Conservation (phyloP, 1,139 yeast species). For the Hemisphaericaspora subhashii region DNA sequence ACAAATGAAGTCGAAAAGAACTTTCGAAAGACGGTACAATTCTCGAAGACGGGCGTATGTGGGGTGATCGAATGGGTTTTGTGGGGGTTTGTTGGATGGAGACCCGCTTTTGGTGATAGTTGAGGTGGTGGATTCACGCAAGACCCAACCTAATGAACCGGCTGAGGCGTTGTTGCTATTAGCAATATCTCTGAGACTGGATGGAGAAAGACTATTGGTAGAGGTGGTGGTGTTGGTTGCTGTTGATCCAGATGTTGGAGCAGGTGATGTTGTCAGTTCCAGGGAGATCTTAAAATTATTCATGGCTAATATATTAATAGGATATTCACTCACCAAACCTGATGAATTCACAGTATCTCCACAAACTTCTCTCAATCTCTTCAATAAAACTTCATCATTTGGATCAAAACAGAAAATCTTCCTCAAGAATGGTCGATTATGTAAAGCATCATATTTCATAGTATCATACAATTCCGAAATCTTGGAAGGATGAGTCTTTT, state of each 20-base stretch:
- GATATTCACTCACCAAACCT: conserved; percentile 72
- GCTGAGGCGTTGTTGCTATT: conserved; percentile 45
- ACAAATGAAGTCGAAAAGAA: conserved; percentile 92
- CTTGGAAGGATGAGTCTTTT: conserved; percentile 96
- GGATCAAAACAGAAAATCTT: conserved; percentile 77
- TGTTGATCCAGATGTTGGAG: conserved; percentile 11
- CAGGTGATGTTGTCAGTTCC: conserved; percentile 1
- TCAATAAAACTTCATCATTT: conserved; percentile 44
- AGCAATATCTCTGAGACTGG: conserved; percentile 27
- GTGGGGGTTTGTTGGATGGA: conserved; percentile 9
- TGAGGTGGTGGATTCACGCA: conserved; percentile 46
- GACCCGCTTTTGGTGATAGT: not conserved
- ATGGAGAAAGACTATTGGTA: conserved; percentile 24
- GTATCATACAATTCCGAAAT: conserved; percentile 96
- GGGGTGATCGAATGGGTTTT: conserved; percentile 77
- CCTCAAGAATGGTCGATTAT: conserved; percentile 85
- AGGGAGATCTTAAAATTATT: conserved; percentile 66
- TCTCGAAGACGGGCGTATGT: conserved; percentile 82
- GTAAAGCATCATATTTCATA: conserved; percentile 97
- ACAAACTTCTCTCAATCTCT: conserved; percentile 35
- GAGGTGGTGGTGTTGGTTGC: conserved; percentile 13
- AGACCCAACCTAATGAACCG: conserved; percentile 75
- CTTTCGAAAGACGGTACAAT: conserved; percentile 85
- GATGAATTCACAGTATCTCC: conserved; percentile 59
- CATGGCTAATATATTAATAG: conserved; percentile 77